These are phyloP conservation scores for Wickerhamomyces queroliae DNA, from an alignment of 805 yeast species.

Conservation along the genomic window DNA sequence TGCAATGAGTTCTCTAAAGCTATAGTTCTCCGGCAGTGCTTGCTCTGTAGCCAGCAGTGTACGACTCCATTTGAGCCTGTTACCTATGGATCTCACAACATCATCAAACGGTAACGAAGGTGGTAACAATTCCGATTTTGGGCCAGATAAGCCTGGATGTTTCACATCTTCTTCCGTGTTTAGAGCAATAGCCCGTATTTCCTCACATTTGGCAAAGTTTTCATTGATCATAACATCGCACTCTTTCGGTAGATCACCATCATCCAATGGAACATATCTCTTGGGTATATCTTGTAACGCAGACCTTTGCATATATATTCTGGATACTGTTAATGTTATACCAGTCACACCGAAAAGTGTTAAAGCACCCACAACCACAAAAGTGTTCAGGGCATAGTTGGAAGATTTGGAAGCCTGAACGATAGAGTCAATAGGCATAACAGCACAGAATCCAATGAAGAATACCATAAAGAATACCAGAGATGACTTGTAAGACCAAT, in stretches of 20 bases:
- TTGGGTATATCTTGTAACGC: conserved; percentile 74
- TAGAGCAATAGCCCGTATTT: conserved; percentile 31
- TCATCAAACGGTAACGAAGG: conserved; percentile 42
- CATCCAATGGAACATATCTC: conserved; percentile 61
- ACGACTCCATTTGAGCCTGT: conserved; percentile 48
- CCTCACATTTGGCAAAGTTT: conserved; percentile 37
- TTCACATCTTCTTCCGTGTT: conserved; percentile 36
- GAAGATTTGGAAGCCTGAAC: conserved; percentile 51
- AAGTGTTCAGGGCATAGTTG: conserved; percentile 67
- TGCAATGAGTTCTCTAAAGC: conserved; percentile 37
- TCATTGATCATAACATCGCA: conserved; percentile 33
- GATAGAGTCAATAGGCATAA: conserved; percentile 78
- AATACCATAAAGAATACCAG: conserved; percentile 33
- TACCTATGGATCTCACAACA: conserved; percentile 53
- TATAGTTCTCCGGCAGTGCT: conserved; percentile 31
- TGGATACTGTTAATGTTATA: conserved; percentile 44
- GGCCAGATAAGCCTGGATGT: conserved; percentile 50
- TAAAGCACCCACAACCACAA: conserved; percentile 71
- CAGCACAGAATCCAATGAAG: conserved; percentile 55
- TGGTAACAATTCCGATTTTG: conserved; percentile 29
- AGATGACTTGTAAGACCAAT: conserved; percentile 42
- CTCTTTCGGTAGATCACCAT: conserved; percentile 50
- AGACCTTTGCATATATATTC: conserved; percentile 53
- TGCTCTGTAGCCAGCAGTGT: conserved; percentile 28
- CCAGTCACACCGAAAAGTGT: conserved; percentile 51